Evolutionary conservation across 805 yeast genomes (phyloP), one percentile per base, ranked within the genome.

Genomic region (Myxozyma monticola): DNA sequence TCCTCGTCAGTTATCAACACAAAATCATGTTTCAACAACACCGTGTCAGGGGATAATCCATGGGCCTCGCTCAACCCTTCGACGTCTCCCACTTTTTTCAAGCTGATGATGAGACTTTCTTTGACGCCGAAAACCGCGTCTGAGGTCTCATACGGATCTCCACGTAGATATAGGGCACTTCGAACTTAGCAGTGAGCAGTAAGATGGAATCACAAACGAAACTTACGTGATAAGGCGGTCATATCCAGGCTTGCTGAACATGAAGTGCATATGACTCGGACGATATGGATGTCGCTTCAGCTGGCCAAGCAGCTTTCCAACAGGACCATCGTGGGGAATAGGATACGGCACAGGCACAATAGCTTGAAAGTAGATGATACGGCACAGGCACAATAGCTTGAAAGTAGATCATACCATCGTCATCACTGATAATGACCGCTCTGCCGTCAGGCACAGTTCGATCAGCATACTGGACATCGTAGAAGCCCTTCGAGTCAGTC

Each of bases 271-370:
- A 37, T 66, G 70, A 15, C 68, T 60, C 8, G 73, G 73, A 49
- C 73, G 61, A 50, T 60, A 62, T 34, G 73, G 72, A 54, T 70
- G 73, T 56, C 73, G 59, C 37, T 65, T 65, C 53, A 70, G 62
- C 25, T 47, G 25, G 37, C 63, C 56, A 25, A 69, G 58, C 45
- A 69, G 49, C 37, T 61, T 50, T n/a, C 73, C 73, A 7, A 66
- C 73, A 8, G 73, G 73, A 3, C 73, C 73, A 57, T 69, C 73
- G 52, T 62, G 62, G 10, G 73, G 73, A 37, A 69, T 70, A 24
- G 72, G 72, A 45, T 69, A 70, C 22, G 73, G 60, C 12, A 66
- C 66, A n/a, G 73, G 73, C 37, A 59, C 61, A 39, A 67, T 55
- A 34, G 70, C 68, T 22, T 55, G 55, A 21, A 67, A 60, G 15